These are phyloP conservation scores for Pichia sp. DNA, from an alignment of 1,139 yeast species.

Conservation along the genomic window DNA sequence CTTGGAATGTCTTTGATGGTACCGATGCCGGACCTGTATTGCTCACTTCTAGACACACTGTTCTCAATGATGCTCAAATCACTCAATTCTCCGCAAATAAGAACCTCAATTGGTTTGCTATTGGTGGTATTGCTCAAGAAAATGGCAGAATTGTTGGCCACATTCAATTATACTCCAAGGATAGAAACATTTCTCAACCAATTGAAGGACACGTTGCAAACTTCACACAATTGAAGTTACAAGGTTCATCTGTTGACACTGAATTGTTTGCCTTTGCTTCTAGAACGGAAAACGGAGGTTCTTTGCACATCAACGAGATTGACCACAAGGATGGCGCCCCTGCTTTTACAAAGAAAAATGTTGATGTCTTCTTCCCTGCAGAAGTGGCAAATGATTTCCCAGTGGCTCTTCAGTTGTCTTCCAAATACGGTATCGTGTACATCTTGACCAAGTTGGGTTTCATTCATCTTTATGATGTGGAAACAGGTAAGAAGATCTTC, in stretches of 20 bases:
- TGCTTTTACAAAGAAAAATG: slow-evolving; percentile 80
- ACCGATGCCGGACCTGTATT: slow-evolving; percentile 70
- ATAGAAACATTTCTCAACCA: slow-evolving; percentile 90
- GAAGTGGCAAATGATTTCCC: slow-evolving; percentile 98
- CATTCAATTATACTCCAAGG: slow-evolving; percentile 83
- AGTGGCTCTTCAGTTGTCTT: slow-evolving; percentile 80
- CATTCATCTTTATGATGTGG: slow-evolving; percentile 92
- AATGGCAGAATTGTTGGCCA: slow-evolving; percentile 95
- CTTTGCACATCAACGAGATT: slow-evolving; percentile 89
- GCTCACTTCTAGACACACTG: slow-evolving; percentile 78
- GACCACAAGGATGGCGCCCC: slow-evolving; percentile 88
- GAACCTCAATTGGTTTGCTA: slow-evolving; percentile 86
- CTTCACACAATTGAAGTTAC: slow-evolving; percentile 70
- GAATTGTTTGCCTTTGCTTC: slow-evolving; percentile 85
- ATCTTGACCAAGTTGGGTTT: slow-evolving; percentile 93
- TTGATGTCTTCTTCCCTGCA: slow-evolving; percentile 93
- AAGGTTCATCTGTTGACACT: slow-evolving; percentile 69
- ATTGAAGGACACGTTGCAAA: slow-evolving; percentile 97
- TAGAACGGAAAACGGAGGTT: slow-evolving; percentile 77
- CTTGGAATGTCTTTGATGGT: slow-evolving; percentile 84
- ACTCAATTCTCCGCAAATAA: slow-evolving; percentile 85
- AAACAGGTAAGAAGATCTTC: slow-evolving; percentile 85
- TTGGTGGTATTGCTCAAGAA: slow-evolving; percentile 92
- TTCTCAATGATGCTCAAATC: slow-evolving; percentile 76
- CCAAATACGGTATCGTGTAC: slow-evolving; percentile 80